A percentile compares a stretch with the other conserved stretches of the same genome.
Conservation (phyloP, 176 grass and related monocot genomes). For the Metroxylon sagu region DNA sequence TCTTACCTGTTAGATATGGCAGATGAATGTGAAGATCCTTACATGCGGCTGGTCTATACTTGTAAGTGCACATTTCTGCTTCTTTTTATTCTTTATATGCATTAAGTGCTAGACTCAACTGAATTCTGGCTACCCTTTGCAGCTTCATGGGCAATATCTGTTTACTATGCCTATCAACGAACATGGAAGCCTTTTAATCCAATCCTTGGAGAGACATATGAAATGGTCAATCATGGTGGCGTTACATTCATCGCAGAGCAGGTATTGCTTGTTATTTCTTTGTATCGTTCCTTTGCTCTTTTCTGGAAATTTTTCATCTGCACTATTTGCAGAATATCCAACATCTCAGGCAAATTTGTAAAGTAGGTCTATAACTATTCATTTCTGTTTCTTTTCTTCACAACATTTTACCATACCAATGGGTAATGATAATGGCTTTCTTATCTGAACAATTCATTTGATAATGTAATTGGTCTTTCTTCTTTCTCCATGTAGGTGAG, state of each 20-base stretch:
- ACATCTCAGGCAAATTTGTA: no score
- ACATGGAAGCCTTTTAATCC: slow-evolving; percentile 98
- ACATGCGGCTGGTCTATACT: slow-evolving; percentile 86
- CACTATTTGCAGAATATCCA: no score
- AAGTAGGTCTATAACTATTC: no score
- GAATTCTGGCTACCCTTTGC: slow-evolving; percentile 28
- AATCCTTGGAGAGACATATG: slow-evolving; percentile 92
- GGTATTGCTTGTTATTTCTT: slow-evolving; percentile 21
- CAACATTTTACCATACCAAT: no score
- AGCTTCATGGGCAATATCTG: slow-evolving; percentile 94
- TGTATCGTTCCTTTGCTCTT: no score
- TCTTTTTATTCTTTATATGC: slow-evolving; percentile 6
- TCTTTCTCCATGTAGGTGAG: slow-evolving; percentile 42
- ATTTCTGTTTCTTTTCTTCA: no score
- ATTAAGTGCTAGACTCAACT: slow-evolving; percentile 10
- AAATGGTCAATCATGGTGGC: slow-evolving; percentile 81
- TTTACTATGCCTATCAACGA: slow-evolving; percentile 69
- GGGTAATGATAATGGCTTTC: neutral
- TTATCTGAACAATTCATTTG: neutral
- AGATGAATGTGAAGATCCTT: slow-evolving; percentile 90
- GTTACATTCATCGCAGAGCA: slow-evolving; percentile 82
- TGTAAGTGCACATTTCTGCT: slow-evolving; percentile 40
- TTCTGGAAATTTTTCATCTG: no score
- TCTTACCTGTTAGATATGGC: slow-evolving; percentile 86
- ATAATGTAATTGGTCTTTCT: no score